Conservation (phyloP, 108 stramenopile species). For the Fragilariopsis cylindrus region DNA sequence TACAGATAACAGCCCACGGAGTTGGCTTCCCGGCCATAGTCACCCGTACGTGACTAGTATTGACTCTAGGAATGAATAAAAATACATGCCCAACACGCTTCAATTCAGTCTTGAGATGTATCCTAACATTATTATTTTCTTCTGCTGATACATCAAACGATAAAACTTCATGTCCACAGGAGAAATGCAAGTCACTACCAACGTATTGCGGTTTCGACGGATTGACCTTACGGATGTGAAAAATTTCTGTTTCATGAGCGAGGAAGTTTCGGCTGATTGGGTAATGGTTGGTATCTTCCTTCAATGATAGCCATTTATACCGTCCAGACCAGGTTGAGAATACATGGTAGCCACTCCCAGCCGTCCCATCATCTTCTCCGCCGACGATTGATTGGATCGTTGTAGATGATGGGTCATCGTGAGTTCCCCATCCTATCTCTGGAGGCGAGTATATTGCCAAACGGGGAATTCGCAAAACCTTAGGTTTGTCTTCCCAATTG, state of each 20-base stretch:
- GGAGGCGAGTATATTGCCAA: conserved; percentile 44
- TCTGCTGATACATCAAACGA: conserved; percentile 40
- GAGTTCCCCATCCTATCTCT: conserved; percentile 34
- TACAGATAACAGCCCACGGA: conserved; percentile 59
- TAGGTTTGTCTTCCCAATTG: conserved; percentile 75
- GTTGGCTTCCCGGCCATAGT: conserved; percentile 46
- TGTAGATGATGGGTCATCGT: conserved; percentile 6
- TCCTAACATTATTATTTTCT: conserved; percentile 23
- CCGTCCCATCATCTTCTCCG: neutral
- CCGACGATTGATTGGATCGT: neutral
- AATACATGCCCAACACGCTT: conserved; percentile 63
- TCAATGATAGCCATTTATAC: conserved; percentile 67
- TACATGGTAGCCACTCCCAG: conserved; percentile 69
- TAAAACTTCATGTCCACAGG: conserved; percentile 85
- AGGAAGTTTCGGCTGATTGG: conserved; percentile 62
- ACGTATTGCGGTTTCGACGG: conserved; percentile 80
- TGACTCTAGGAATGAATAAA: conserved; percentile 59
- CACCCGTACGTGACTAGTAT: conserved; percentile 39
- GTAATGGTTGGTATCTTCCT: conserved; percentile 29
- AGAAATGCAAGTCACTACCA: conserved; percentile 90
- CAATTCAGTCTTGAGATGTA: conserved; percentile 59
- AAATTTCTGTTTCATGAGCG: conserved; percentile 83
- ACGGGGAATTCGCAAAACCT: conserved; percentile 44
- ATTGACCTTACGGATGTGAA: conserved; percentile 77
- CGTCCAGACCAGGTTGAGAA: conserved; percentile 87